These are phyloP conservation scores for Trichomonas gallinae DNA, from an alignment of 208 protist species.

Conservation along the genomic window DNA sequence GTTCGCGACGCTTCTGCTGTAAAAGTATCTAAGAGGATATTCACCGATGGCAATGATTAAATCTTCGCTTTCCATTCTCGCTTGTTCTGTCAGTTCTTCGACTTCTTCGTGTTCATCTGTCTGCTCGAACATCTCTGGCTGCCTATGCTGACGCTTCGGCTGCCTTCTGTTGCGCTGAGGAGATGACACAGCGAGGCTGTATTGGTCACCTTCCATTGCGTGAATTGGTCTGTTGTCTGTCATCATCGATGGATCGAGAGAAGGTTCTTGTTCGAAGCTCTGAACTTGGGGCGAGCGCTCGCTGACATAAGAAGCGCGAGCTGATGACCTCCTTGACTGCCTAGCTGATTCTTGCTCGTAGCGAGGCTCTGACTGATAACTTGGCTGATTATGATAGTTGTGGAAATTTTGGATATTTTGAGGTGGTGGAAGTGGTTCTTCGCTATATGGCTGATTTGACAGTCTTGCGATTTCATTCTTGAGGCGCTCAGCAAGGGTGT, in stretches of 20 bases:
- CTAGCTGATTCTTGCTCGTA: background rate
- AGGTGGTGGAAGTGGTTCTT: background rate
- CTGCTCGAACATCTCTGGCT: background rate
- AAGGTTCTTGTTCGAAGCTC: background rate
- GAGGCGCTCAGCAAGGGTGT: background rate
- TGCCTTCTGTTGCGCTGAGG: background rate
- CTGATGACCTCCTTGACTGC: background rate
- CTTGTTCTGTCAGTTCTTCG: background rate
- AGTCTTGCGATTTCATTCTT: background rate
- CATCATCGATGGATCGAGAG: background rate
- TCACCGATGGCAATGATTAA: background rate
- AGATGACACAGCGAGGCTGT: background rate
- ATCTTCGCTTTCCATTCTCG: background rate
- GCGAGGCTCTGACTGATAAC: background rate
- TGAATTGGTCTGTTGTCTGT: background rate
- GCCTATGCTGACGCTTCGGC: background rate
- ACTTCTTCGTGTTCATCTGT: background rate
- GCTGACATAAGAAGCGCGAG: background rate
- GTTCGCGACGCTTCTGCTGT: background rate
- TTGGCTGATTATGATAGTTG: background rate
- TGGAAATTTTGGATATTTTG: background rate
- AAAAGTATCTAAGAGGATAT: background rate
- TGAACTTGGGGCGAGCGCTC: background rate
- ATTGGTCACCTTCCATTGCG: background rate
- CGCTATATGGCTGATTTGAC: background rate